Evolutionary conservation across 345 rosid species (phyloP).

Genomic region (Laguncularia racemosa): DNA sequence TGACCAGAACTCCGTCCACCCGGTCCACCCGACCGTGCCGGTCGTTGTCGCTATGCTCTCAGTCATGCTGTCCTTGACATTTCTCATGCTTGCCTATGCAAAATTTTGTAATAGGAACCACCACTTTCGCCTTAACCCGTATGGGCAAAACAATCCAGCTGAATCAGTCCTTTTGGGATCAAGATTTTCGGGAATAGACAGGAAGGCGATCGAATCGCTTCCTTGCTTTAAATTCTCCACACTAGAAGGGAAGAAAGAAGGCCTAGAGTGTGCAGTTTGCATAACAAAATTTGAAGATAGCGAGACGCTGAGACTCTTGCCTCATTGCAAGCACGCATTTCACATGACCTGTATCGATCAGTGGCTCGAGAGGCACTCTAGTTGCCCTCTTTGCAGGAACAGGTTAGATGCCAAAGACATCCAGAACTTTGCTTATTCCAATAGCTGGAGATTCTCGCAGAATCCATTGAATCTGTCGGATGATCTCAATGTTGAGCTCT

Average conservation of each 20-base stretch:
- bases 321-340: constrained; percentile 41
- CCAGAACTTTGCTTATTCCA: constrained; percentile 15
- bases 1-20: background rate
- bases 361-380: constrained; percentile 38
- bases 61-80: constrained; percentile 13
- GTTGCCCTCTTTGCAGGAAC: constrained; percentile 45
- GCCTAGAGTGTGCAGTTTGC: constrained; percentile 40
- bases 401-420: constrained; percentile 21
- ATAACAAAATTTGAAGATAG: constrained; percentile 34
- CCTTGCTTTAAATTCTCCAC: constrained; percentile 40
- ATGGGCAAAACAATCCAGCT: constrained; percentile 6
- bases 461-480: constrained; percentile 20
- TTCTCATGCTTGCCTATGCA: constrained; percentile 25
- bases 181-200: constrained; percentile 37
- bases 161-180: constrained; percentile 5
- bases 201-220: constrained; percentile 22
- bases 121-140: background rate
- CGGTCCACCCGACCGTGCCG: constrained; percentile 15
- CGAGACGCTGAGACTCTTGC: constrained; percentile 36
- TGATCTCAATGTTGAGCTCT: constrained; percentile 25
- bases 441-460: constrained; percentile 20
- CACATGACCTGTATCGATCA: constrained; percentile 36
- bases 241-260: constrained; percentile 33
- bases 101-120: constrained; percentile 21
- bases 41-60: constrained; percentile 21